Conservation (phyloP, 1,284 basidiomycete genomes). For the Heliocybe sulcata region DNA sequence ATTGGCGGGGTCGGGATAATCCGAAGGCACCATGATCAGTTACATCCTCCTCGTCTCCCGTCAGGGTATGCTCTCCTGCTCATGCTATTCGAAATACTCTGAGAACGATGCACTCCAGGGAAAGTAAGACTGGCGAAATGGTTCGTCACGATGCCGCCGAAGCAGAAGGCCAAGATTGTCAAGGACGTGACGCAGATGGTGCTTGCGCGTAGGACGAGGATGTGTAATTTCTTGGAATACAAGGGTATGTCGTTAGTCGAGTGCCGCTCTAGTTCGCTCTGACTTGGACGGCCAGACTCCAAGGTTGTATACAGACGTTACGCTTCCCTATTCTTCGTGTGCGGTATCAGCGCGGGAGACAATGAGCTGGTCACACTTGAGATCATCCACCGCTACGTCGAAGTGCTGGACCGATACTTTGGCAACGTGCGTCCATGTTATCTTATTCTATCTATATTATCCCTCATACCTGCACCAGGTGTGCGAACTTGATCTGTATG, state of each 20-base stretch:
- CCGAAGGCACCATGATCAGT: constrained; percentile 25
- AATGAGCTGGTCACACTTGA: constrained; percentile 94
- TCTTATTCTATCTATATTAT: neutral
- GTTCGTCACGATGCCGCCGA: constrained; percentile 94
- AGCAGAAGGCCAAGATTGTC: constrained; percentile 95
- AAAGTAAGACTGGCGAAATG: constrained; percentile 98
- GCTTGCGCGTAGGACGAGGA: constrained; percentile 89
- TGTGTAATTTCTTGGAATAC: constrained; percentile 99
- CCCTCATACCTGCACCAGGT: constrained; percentile 46
- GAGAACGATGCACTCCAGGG: constrained; percentile 40
- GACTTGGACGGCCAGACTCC: constrained; percentile 49
- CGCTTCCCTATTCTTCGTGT: constrained; percentile 97
- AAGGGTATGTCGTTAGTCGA: constrained; percentile 59
- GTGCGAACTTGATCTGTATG: constrained; percentile 91
- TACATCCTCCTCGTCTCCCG: constrained; percentile 79
- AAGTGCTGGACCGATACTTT: constrained; percentile 98
- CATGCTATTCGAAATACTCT: neutral
- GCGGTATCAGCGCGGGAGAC: constrained; percentile 83
- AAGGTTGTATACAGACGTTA: constrained; percentile 98
- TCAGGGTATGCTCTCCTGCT: constrained; percentile 58
- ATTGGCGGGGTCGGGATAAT: neutral
- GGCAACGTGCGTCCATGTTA: constrained; percentile 71
- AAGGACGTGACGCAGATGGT: constrained; percentile 99
- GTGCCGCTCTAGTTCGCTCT: neutral
- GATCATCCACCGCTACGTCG: constrained; percentile 97